Conservation (phyloP, 2,329 filamentous ascomycete species). For the Teratosphaeria epicoccoides region DNA sequence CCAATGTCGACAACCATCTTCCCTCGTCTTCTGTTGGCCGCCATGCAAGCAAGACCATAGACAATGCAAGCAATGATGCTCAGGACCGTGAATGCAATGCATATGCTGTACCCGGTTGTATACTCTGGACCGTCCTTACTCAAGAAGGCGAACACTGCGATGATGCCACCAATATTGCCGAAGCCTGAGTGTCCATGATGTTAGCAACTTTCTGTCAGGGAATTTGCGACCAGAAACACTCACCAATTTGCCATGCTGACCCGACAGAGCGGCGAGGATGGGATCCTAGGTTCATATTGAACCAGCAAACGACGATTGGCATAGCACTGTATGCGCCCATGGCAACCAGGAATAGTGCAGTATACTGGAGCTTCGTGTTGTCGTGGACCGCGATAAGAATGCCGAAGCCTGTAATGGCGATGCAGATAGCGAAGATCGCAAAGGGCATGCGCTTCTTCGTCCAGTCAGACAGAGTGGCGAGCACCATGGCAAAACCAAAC, state of each 20-base stretch:
- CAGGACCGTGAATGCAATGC: slow-evolving; percentile 61
- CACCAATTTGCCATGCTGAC: slow-evolving; percentile 38
- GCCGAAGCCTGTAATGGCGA: slow-evolving; percentile 63
- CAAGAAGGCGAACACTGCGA: slow-evolving; percentile 42
- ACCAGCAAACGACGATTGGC: slow-evolving; percentile 56
- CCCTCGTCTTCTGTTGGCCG: slow-evolving; percentile 52
- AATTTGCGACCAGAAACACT: neutral
- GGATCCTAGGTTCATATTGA: slow-evolving; percentile 44
- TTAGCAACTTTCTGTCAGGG: neutral
- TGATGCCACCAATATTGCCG: slow-evolving; percentile 42
- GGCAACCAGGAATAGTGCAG: slow-evolving; percentile 69
- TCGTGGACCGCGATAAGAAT: slow-evolving; percentile 64
- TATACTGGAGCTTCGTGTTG: slow-evolving; percentile 59
- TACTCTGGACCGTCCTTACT: slow-evolving; percentile 56
- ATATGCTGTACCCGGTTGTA: slow-evolving; percentile 64
- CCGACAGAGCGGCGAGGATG: slow-evolving; percentile 30
- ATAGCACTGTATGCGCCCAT: slow-evolving; percentile 66
- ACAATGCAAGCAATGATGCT: slow-evolving; percentile 50
- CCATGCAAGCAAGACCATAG: slow-evolving; percentile 50
- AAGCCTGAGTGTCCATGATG: slow-evolving; percentile 16
- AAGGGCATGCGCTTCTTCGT: slow-evolving; percentile 65
- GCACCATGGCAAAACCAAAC: slow-evolving; percentile 66
- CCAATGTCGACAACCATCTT: slow-evolving; percentile 35
- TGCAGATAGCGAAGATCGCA: slow-evolving; percentile 53
- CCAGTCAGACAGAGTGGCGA: slow-evolving; percentile 63